phyloP scores from a whole-genome alignment of 1,284 basidiomycete genomes.

The Ceratobasidium sp. region DNA sequence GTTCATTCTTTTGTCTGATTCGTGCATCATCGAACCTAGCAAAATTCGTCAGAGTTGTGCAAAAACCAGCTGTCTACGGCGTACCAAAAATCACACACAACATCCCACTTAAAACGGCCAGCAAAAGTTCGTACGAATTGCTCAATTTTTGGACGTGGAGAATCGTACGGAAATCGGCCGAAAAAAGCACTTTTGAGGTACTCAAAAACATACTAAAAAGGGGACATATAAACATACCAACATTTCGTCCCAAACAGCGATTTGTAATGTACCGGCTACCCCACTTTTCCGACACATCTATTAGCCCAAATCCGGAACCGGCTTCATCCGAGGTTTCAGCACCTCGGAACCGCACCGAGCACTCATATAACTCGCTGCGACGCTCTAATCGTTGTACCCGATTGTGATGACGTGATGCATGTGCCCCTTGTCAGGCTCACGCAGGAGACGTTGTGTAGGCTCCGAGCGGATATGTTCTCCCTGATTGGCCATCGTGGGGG shows the following conservation, averaged over 20 bases:
- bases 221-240: conserved; percentile 14
- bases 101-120: not conserved
- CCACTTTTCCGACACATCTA: not conserved
- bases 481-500: no score
- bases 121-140: not conserved
- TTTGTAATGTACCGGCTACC: conserved; percentile 5
- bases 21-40: not conserved
- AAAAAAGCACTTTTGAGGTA: not conserved
- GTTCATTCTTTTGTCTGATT: not conserved
- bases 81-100: not conserved
- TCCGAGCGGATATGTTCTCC: no score
- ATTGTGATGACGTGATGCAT: not conserved
- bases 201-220: conserved; percentile 1
- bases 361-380: not conserved
- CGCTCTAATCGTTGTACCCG: not conserved
- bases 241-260: conserved; percentile 7
- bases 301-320: not conserved
- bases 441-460: not conserved
- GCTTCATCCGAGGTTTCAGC: conserved; percentile 15
- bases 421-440: not conserved
- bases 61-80: not conserved
- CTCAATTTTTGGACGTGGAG: not conserved
- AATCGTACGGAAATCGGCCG: conserved; percentile 2
- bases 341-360: not conserved
- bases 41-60: not conserved